phyloP scores from a whole-genome alignment of 2,329 filamentous ascomycete genomes.

The Balansia obtecta region DNA sequence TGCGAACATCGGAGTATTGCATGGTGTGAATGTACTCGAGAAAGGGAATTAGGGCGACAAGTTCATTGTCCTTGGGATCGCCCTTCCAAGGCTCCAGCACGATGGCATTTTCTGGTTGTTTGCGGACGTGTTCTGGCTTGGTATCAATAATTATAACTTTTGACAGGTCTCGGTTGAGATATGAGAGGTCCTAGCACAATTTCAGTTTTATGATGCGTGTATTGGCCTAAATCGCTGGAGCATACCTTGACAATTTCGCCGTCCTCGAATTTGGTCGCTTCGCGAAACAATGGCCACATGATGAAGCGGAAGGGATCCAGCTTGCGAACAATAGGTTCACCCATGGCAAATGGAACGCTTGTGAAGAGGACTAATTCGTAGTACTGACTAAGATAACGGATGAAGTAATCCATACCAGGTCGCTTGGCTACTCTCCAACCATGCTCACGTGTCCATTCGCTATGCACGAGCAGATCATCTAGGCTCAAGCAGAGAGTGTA shows the following conservation, averaged over 20 bases:
- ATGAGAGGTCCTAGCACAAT: conserved; percentile 67
- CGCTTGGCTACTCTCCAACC: conserved; percentile 94
- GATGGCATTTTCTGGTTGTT: conserved; percentile 95
- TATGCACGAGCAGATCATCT: conserved; percentile 89
- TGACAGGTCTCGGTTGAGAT: conserved; percentile 88
- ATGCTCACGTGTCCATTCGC: conserved; percentile 86
- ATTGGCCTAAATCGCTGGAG: background rate
- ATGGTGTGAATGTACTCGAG: conserved; percentile 94
- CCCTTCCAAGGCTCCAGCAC: conserved; percentile 84
- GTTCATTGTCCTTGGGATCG: conserved; percentile 67
- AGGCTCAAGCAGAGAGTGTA: conserved; percentile 88
- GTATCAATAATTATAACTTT: conserved; percentile 95
- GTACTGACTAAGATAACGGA: conserved; percentile 93
- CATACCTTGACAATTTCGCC: conserved; percentile 90
- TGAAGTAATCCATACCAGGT: conserved; percentile 91
- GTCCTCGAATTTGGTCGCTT: conserved; percentile 94
- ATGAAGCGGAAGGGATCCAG: conserved; percentile 92
- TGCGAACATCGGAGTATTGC: conserved; percentile 77
- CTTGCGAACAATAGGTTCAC: conserved; percentile 81
- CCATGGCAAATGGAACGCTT: conserved; percentile 69
- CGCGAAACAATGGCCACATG: conserved; percentile 86
- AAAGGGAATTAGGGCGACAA: conserved; percentile 87
- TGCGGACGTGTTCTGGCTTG: conserved; percentile 64
- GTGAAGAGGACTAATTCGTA: conserved; percentile 97
- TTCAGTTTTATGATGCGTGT: background rate